Percentiles rank a stretch among this genome's conserved stretches.
These are phyloP conservation scores for Linanthus parryae DNA, from an alignment of 148 eudicot species.

Conservation along the genomic window DNA sequence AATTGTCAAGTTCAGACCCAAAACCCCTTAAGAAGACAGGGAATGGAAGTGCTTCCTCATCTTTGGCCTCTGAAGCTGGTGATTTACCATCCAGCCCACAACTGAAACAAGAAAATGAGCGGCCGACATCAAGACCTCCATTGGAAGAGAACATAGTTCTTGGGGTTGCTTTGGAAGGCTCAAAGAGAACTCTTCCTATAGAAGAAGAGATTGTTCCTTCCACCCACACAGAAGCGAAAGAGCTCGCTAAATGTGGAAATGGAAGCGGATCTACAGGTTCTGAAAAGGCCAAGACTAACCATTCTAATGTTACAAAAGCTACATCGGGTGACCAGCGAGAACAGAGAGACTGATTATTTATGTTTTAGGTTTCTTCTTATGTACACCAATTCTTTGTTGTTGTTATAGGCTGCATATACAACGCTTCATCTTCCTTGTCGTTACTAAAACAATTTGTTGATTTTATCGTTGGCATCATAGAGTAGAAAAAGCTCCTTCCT, in stretches of 20 bases:
- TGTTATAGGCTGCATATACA: too few relatives aligned
- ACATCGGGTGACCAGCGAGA: too few relatives aligned
- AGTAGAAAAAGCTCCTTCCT: too few relatives aligned
- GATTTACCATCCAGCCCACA: conserved; percentile 10
- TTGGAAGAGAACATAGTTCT: conserved; percentile 89
- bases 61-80: too few relatives aligned
- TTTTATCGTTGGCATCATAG: too few relatives aligned
- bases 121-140: conserved; percentile 27
- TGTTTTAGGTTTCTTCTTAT: too few relatives aligned
- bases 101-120: conserved; percentile 32
- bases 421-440: too few relatives aligned
- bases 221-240: conserved; percentile 41
- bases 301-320: too few relatives aligned
- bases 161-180: conserved; percentile 92
- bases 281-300: conserved; percentile 50
- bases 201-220: conserved; percentile 54
- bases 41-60: conserved; percentile 13
- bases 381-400: too few relatives aligned
- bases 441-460: too few relatives aligned
- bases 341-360: too few relatives aligned
- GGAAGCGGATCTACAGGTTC: conserved; percentile 28
- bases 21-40: conserved; percentile 19
- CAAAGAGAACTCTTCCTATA: conserved; percentile 90
- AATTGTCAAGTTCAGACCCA: conserved; percentile 17
- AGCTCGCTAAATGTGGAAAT: conserved; percentile 39